Percentiles rank a stretch among this genome's conserved stretches.
These are phyloP conservation scores for Acacia acuminata DNA, from an alignment of 306 rosid species.

Conservation along the genomic window DNA sequence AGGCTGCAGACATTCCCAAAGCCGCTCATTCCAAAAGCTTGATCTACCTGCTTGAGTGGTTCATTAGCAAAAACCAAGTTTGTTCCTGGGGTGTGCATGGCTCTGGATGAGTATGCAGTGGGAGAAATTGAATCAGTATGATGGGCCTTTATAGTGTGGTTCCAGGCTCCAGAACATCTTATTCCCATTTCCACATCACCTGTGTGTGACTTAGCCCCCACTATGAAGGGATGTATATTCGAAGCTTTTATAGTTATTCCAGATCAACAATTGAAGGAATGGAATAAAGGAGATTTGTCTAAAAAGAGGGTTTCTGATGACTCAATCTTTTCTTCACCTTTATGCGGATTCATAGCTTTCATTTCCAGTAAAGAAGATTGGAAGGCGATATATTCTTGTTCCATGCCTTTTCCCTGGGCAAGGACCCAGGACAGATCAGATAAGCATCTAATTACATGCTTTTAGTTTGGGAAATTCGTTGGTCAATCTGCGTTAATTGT, in stretches of 20 bases:
- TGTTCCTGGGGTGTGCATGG: not conserved
- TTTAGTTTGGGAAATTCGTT: not conserved
- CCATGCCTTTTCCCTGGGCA: not conserved
- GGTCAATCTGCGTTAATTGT: too few species aligned
- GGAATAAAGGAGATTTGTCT: conserved; percentile 16
- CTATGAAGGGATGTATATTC: conserved; percentile 24
- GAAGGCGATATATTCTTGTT: not conserved
- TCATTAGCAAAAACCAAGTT: not conserved
- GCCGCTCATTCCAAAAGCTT: conserved; percentile 27
- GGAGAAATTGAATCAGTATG: not conserved
- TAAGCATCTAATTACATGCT: not conserved
- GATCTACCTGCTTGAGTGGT: not conserved
- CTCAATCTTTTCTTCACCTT: not conserved
- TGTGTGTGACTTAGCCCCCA: not conserved
- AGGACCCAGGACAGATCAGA: not conserved
- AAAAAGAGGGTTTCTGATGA: not conserved
- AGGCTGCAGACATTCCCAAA: conserved; percentile 11
- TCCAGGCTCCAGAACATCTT: not conserved
- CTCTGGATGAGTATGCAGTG: not conserved
- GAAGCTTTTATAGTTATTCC: not conserved
- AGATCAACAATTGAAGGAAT: conserved; percentile 25
- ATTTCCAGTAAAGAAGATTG: not conserved
- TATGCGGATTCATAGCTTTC: conserved; percentile 17
- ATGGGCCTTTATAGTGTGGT: conserved; percentile 22
- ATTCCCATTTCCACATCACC: not conserved